These are phyloP conservation scores for Chaetomium globosum DNA, from an alignment of 2,329 filamentous ascomycete species.

Conservation along the genomic window DNA sequence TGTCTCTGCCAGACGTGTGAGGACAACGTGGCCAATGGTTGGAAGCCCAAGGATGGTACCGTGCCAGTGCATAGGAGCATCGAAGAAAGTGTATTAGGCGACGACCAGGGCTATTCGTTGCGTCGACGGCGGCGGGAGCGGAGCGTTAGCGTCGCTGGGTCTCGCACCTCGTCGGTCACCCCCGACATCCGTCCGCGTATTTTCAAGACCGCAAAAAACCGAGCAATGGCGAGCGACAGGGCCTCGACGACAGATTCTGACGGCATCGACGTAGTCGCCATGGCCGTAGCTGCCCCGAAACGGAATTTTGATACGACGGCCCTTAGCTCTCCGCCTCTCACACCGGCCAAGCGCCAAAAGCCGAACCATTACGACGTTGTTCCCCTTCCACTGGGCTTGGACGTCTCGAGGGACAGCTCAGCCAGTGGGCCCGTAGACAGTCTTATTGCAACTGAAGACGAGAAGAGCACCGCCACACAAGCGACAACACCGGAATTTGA, in stretches of 20 bases:
- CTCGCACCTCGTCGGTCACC: constrained; percentile 60
- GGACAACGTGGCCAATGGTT: constrained; percentile 73
- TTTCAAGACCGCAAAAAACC: constrained; percentile 44
- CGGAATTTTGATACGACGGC: constrained; percentile 50
- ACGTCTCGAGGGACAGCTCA: constrained; percentile 47
- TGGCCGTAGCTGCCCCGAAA: constrained; percentile 40
- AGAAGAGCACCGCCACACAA: constrained; percentile 46
- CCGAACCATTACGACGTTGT: constrained; percentile 40
- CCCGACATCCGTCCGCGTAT: constrained; percentile 59
- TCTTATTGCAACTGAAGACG: constrained; percentile 42
- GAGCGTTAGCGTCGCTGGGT: constrained; percentile 48
- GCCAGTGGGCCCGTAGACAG: constrained; percentile 40
- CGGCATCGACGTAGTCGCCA: constrained; percentile 42
- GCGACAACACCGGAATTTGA: constrained; percentile 56
- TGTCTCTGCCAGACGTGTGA: constrained; percentile 92
- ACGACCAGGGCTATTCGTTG: constrained; percentile 57
- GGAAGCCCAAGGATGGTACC: constrained; percentile 62
- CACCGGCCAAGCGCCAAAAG: constrained; percentile 57
- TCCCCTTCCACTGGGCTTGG: constrained; percentile 38
- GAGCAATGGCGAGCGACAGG: constrained; percentile 42
- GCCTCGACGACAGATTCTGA: constrained; percentile 44
- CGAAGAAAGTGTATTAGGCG: constrained; percentile 50
- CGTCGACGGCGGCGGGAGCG: constrained; percentile 57
- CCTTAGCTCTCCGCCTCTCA: constrained; percentile 58
- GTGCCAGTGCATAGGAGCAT: constrained; percentile 55